These are phyloP conservation scores for Ilyonectria robusta DNA, from an alignment of 2,329 filamentous ascomycete genomes.

Conservation along the genomic window DNA sequence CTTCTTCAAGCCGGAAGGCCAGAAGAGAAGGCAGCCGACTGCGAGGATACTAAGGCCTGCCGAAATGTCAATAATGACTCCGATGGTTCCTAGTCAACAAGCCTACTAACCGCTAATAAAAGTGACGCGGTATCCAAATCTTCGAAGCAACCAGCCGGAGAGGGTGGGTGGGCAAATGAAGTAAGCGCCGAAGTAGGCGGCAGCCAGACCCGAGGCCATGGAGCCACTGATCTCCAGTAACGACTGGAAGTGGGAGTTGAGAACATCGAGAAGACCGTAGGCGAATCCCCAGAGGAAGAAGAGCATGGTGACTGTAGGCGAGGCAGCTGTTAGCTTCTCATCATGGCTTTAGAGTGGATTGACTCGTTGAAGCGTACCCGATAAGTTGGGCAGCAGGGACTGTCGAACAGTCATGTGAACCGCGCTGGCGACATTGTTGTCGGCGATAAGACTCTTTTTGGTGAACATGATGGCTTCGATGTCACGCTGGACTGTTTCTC, in stretches of 20 bases:
- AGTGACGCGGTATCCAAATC: conserved; percentile 71
- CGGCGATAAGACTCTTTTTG: conserved; percentile 14
- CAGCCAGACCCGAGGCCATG: conserved; percentile 55
- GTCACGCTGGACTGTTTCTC: neutral
- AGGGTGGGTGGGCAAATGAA: conserved; percentile 58
- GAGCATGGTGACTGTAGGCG: conserved; percentile 45
- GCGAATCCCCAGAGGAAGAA: conserved; percentile 53
- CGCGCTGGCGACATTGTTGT: conserved; percentile 17
- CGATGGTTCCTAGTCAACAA: neutral
- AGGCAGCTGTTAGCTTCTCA: neutral
- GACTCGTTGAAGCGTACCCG: neutral
- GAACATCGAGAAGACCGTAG: conserved; percentile 51
- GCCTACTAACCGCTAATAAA: conserved; percentile 61
- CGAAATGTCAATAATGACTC: neutral
- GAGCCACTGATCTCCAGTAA: conserved; percentile 53
- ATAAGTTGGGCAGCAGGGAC: conserved; percentile 21
- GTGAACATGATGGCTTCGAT: neutral
- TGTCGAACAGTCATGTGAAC: conserved; percentile 21
- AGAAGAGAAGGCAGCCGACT: conserved; percentile 70
- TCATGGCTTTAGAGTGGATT: neutral
- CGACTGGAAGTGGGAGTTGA: conserved; percentile 57
- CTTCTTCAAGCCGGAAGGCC: conserved; percentile 68
- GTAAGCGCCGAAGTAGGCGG: conserved; percentile 61
- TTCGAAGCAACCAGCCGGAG: conserved; percentile 64
- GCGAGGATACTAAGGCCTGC: conserved; percentile 65